Evolutionary conservation across 1,284 basidiomycete genomes (phyloP).

Genomic region (Irpex rosettiformis): DNA sequence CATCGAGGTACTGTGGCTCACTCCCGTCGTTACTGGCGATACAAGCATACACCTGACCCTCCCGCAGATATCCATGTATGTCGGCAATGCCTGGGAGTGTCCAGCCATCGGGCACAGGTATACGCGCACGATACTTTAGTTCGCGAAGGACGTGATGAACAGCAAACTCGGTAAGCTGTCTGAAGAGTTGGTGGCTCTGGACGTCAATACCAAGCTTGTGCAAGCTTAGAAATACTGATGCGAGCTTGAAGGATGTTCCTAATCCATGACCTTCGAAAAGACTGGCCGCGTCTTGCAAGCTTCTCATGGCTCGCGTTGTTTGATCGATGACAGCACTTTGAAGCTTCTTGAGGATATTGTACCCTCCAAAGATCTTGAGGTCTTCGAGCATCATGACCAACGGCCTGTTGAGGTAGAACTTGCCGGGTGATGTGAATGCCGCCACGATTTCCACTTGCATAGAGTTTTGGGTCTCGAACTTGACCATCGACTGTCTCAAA

Average conservation of each 20-base stretch:
- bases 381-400: slow-evolving; percentile 21
- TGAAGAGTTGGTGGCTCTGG: slow-evolving; percentile 50
- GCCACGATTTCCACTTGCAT: slow-evolving; percentile 67
- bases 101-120: slow-evolving; percentile 61
- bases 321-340: slow-evolving; percentile 48
- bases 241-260: slow-evolving; percentile 32
- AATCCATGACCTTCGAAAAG: slow-evolving; percentile 40
- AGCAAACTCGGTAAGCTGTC: slow-evolving; percentile 36
- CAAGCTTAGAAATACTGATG: slow-evolving; percentile 32
- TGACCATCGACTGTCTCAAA: slow-evolving; percentile 64
- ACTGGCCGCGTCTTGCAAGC: slow-evolving; percentile 37
- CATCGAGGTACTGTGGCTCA: slow-evolving; percentile 45
- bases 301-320: slow-evolving; percentile 31
- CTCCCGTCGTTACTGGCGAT: slow-evolving; percentile 25
- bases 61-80: slow-evolving; percentile 50
- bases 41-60: slow-evolving; percentile 58
- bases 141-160: slow-evolving; percentile 30
- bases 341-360: slow-evolving; percentile 45
- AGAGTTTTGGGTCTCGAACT: slow-evolving; percentile 50
- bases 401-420: slow-evolving; percentile 53
- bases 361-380: slow-evolving; percentile 17
- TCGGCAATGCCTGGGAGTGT: slow-evolving; percentile 73
- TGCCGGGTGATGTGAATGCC: slow-evolving; percentile 49
- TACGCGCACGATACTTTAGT: slow-evolving; percentile 68
- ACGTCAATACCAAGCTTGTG: slow-evolving; percentile 27